phyloP scores from a whole-genome alignment of 345 rosid species.

The Dipteronia dyeriana region DNA sequence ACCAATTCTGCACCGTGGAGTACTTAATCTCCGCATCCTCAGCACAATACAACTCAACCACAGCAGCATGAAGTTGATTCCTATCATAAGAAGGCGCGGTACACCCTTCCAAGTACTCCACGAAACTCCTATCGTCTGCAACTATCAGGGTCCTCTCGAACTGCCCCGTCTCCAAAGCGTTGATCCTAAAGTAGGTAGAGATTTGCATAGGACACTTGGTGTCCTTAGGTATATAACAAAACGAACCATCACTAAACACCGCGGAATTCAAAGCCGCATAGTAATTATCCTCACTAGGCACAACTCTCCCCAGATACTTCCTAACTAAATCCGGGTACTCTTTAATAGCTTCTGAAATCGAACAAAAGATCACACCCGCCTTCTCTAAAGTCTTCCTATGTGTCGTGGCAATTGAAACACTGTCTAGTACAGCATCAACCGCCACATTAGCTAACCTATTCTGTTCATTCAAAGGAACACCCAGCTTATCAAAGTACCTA shows the following conservation, averaged over 20 bases:
- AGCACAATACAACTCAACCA: conserved; percentile 85
- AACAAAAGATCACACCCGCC: conserved; percentile 86
- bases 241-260: conserved; percentile 92
- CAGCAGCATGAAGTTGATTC: conserved; percentile 96
- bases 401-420: conserved; percentile 88
- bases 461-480: conserved; percentile 72
- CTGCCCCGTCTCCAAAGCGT: conserved; percentile 90
- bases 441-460: conserved; percentile 87
- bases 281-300: conserved; percentile 84
- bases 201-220: conserved; percentile 90
- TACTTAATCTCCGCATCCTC: conserved; percentile 85
- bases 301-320: conserved; percentile 87
- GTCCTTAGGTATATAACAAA: conserved; percentile 78
- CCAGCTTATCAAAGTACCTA: conserved; percentile 71
- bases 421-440: conserved; percentile 89
- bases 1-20: conserved; percentile 96
- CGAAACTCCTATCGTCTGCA: conserved; percentile 86
- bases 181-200: conserved; percentile 88
- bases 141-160: conserved; percentile 97
- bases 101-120: conserved; percentile 95
- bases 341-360: conserved; percentile 82
- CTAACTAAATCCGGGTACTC: conserved; percentile 76
- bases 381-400: conserved; percentile 73
- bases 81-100: conserved; percentile 90
- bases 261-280: conserved; percentile 85